These are phyloP conservation scores for Mediolabrus comicus DNA, from an alignment of 108 stramenopile species.

Conservation along the genomic window DNA sequence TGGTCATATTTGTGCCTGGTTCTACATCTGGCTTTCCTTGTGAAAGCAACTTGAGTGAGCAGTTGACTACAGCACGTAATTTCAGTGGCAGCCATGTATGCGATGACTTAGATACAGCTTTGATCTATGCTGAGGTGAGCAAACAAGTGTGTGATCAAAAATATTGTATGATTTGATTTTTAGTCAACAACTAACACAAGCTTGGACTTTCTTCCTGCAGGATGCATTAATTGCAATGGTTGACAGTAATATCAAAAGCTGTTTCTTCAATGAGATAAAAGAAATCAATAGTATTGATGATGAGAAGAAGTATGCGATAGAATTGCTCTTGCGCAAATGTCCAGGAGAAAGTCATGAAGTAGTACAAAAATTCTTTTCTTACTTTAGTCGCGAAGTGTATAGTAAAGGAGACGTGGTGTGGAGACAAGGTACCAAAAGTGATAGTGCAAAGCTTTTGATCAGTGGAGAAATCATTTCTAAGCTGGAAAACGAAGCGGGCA, in stretches of 20 bases:
- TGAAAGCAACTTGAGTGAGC: conserved; percentile 47
- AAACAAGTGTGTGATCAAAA: neutral
- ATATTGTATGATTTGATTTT: neutral
- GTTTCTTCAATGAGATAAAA: conserved; percentile 2
- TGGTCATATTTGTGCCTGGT: conserved; percentile 65
- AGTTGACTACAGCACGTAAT: conserved; percentile 19
- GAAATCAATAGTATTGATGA: conserved; percentile 15
- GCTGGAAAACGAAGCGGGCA: conserved; percentile 42
- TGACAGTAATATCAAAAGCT: conserved; percentile 32
- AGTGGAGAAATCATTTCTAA: conserved; percentile 38
- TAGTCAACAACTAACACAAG: neutral
- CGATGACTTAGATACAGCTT: conserved; percentile 58
- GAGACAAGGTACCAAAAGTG: conserved; percentile 52
- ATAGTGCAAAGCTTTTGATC: conserved; percentile 63
- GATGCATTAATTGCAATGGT: conserved; percentile 59
- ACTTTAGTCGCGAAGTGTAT: conserved; percentile 55
- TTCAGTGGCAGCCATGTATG: conserved; percentile 51
- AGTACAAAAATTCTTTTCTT: conserved; percentile 32
- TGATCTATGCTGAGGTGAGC: conserved; percentile 63
- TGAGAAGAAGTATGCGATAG: conserved; percentile 17
- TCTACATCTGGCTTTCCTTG: conserved; percentile 63
- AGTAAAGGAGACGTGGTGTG: conserved; percentile 55
- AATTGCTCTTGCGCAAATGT: conserved; percentile 14
- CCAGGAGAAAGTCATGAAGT: conserved; percentile 26
- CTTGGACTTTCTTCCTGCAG: conserved; percentile 3